Evolutionary conservation across 257 asterid genomes (phyloP).

Genomic region (Petunia secreta): DNA sequence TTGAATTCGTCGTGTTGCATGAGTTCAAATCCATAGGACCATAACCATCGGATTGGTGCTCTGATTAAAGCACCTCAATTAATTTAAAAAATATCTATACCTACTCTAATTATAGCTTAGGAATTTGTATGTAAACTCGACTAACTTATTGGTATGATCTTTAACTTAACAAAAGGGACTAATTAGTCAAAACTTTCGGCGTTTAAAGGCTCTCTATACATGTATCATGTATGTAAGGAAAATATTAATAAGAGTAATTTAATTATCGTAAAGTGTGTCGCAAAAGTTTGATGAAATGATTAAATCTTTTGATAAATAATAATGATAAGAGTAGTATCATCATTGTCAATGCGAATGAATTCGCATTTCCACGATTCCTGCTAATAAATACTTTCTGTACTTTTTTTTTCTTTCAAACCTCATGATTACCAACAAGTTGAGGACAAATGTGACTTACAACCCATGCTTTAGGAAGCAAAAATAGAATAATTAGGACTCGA

Average conservation of each 20-base stretch:
- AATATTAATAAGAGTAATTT: neutral
- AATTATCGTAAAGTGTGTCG: neutral
- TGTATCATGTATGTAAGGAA: neutral
- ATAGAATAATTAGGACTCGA: too few species aligned
- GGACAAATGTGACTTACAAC: neutral
- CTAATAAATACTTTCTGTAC: conserved; percentile 41
- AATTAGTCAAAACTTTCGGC: conserved; percentile 37
- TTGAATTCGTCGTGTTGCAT: neutral
- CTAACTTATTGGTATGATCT: neutral
- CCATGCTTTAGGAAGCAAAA: too few species aligned
- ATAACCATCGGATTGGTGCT: neutral
- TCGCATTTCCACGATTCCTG: conserved; percentile 37
- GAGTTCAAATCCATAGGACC: neutral
- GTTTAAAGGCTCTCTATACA: neutral
- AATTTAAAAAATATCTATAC: neutral
- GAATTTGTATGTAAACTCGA: neutral
- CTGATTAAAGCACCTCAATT: neutral
- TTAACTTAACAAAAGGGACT: conserved; percentile 17
- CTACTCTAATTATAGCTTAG: neutral
- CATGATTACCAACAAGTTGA: conserved; percentile 16
- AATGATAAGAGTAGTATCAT: conserved; percentile 37
- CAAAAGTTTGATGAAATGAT: conserved; percentile 49
- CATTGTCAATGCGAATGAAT: conserved; percentile 36
- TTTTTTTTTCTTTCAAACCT: neutral
- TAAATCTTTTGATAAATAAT: conserved; percentile 33